Evolutionary conservation across 495 filamentous ascomycete species (phyloP), one percentile per base, ranked within the genome.

Genomic region (Aspergillus ellipticus): DNA sequence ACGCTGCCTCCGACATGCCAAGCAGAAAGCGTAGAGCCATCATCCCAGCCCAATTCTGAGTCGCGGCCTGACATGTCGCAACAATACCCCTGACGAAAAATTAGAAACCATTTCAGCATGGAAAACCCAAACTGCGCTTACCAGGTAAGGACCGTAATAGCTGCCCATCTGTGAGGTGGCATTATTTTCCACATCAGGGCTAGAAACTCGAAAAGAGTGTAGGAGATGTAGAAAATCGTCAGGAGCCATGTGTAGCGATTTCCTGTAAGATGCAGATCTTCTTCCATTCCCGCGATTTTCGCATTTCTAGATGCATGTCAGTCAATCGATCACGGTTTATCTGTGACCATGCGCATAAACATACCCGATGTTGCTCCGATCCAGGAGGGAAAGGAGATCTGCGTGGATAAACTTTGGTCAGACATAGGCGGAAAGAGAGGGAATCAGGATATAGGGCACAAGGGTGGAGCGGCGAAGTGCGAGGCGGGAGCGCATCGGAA

Each of bases 141-240:
- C 79, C 78, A 82, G 49, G 70, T 68, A 53, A 80, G 68, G 0
- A 79, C 74, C 3, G 69, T 67, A 22, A 80, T 72, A 6, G 75
- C 68, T 19, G 74, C 71, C 78, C 79, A 83, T 60, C 66, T 66
- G 59, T 82, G 79, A 0, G 82, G 82, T 13, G 82, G 81, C 42
- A 87, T 67, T 16, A 87, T 62, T 62, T 89, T 89, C 82, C 86
- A 92, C 81, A 89, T 85, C 26, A 91, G 58, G 0, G 82, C 82
- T 46, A 80, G 73, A 72, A 85, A 86, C 70, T 90, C 85, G 54
- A 90, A 90, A 9, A 85, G 31, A 26, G 83, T 82, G 42, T 76
- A 75, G 19, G 75, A 65, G 15, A 80, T 87, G 62, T 92, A 92
- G 62, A 92, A 94, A 31, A 89, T 85, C 0, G 87, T 91, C 43